Evolutionary conservation across 2,329 filamentous ascomycete genomes (phyloP), one percentile per base, ranked within the genome.

Genomic region (Aspergillus japonicus): DNA sequence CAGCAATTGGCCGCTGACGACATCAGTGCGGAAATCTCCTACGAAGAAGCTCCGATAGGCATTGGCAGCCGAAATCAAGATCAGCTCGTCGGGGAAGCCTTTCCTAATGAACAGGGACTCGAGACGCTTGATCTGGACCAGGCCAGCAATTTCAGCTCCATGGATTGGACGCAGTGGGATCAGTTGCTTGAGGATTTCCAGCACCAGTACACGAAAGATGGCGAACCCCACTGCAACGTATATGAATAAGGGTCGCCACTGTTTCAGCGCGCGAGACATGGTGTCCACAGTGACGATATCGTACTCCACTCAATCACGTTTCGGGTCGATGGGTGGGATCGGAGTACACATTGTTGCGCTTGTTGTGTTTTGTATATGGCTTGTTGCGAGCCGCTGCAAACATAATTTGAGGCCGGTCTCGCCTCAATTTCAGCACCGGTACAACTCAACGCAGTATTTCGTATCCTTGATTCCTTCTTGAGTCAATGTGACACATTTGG

Each of bases 101-200:
- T 44, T 7, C 39, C 39, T 19, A 12, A 7, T 44, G 39, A 3
- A 19, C 26, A 29, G 26, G 26, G 26, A 29, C 39, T 44, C 16
- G 39, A 21, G 16, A 24, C 47, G 16, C 12, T 50, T 29, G 47
- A 50, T 26, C 7, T 44, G 21, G 23, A 54, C 11, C 16, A 14
- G 21, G 23, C 10, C 7, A 21, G 24, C 5, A 48, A 63, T 12
- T 60, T 65, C 33, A 69, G 67, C 29, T 64, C 66, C 5, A 63
- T 70, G 56, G 63, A 69, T 51, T 73, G 70, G 70, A 58, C 58
- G 52, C 66, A 73, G 54, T 71, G 70, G 68, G 67, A 71, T 42
- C 62, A 64, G n/a, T 58, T 73, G 4, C 60, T 71, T n/a, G 64
- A 67, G n/a, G 63, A 71, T 14, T 72, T 69, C 12, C 68, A 69